Evolutionary conservation across 805 yeast species (phyloP).

Genomic region (Candida anglica): DNA sequence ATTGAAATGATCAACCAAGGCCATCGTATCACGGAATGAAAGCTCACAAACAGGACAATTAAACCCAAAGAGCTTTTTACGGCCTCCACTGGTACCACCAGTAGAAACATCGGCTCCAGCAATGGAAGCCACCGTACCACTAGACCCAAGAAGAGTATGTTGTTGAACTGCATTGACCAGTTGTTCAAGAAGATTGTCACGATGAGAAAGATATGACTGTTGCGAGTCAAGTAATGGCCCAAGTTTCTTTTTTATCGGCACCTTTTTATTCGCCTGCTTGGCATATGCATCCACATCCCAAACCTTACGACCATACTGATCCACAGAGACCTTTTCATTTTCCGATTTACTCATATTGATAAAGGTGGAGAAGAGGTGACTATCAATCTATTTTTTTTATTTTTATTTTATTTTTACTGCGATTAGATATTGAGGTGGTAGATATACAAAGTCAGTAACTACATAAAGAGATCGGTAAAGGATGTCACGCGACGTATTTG

Average conservation of each 20-base stretch:
- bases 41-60: constrained; percentile 76
- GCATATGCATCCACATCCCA: constrained; percentile 73
- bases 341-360: neutral
- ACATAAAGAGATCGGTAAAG: neutral
- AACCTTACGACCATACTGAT: constrained; percentile 59
- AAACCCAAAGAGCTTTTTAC: constrained; percentile 73
- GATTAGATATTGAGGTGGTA: no score
- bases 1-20: constrained; percentile 79
- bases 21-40: constrained; percentile 78
- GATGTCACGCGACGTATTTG: constrained; percentile 9
- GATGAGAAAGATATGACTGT: constrained; percentile 20
- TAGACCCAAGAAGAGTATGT: constrained; percentile 30
- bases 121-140: constrained; percentile 2
- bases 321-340: constrained; percentile 22
- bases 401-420: no score
- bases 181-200: constrained; percentile 25
- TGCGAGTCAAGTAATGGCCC: constrained; percentile 4
- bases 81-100: constrained; percentile 15
- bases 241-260: constrained; percentile 9
- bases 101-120: neutral
- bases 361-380: no score
- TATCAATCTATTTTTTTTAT: no score
- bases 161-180: constrained; percentile 30
- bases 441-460: no score
- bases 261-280: constrained; percentile 33